phyloP scores from a whole-genome alignment of 2,329 filamentous ascomycete genomes.

The Fonsecaea pedrosoi region DNA sequence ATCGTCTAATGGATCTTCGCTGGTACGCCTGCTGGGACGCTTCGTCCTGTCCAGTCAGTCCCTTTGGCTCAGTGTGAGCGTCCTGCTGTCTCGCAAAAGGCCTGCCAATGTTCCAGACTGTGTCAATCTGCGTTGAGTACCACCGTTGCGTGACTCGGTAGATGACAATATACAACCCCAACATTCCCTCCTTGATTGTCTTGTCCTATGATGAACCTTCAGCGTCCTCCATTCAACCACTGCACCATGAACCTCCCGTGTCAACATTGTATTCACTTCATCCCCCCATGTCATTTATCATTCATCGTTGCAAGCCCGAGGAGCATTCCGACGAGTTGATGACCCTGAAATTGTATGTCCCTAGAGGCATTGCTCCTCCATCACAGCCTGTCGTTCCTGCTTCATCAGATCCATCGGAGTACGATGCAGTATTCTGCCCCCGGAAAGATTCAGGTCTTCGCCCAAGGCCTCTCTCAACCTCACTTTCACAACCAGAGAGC shows the following conservation, averaged over 20 bases:
- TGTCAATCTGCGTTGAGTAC: background rate
- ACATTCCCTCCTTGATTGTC: background rate
- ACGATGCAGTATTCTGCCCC: background rate
- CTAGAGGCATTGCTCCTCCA: background rate
- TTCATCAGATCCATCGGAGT: background rate
- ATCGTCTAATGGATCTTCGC: background rate
- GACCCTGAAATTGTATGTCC: background rate
- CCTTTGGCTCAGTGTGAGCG: background rate
- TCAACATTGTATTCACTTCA: constrained; percentile 1
- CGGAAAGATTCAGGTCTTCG: background rate
- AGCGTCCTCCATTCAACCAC: background rate
- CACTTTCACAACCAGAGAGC: background rate
- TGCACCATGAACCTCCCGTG: background rate
- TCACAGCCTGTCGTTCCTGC: background rate
- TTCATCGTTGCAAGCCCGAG: constrained; percentile 2
- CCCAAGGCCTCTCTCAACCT: background rate
- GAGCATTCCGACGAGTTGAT: background rate
- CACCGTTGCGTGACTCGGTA: background rate
- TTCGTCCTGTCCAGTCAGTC: background rate
- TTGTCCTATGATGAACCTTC: background rate
- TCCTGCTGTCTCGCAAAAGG: background rate
- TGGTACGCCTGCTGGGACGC: background rate
- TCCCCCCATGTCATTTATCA: background rate
- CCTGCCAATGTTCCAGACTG: background rate
- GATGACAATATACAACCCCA: constrained; percentile 1